These are phyloP conservation scores for Ulmus americana DNA, from an alignment of 331 rosid species.

Conservation along the genomic window DNA sequence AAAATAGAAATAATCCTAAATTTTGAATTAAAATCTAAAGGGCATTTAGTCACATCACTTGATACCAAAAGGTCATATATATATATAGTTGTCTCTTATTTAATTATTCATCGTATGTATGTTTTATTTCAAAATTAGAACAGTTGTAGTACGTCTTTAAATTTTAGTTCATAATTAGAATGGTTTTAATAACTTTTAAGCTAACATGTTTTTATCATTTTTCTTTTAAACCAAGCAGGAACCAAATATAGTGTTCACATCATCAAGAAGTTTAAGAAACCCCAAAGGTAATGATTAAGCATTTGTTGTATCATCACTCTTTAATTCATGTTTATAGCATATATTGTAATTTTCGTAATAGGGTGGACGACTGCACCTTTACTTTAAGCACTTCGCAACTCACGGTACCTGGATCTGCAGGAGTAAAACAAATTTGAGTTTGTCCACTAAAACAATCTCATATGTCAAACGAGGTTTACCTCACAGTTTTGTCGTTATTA, in stretches of 20 bases:
- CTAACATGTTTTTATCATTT: constrained; percentile 14
- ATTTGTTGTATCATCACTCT: constrained; percentile 12
- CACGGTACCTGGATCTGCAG: constrained; percentile 51
- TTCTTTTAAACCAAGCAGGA: constrained; percentile 50
- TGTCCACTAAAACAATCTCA: constrained; percentile 16
- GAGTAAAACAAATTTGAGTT: constrained; percentile 54
- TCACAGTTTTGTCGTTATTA: no score
- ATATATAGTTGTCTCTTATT: not conserved
- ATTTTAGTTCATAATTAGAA: not conserved
- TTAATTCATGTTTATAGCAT: not conserved
- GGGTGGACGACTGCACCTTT: no score
- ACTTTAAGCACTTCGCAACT: no score
- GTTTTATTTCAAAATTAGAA: not conserved
- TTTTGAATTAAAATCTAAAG: no score
- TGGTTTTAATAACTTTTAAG: constrained; percentile 4
- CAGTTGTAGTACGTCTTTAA: not conserved
- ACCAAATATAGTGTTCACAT: constrained; percentile 45
- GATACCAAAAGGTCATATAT: no score
- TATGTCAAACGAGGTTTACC: no score
- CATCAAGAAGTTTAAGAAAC: constrained; percentile 47
- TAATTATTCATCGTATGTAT: not conserved
- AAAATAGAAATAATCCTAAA: no score
- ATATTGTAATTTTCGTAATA: no score
- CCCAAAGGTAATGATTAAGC: constrained; percentile 46
- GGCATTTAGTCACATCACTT: no score